Conservation (phyloP, 371 early-diverging fungal species). For the Blakeslea trispora region DNA sequence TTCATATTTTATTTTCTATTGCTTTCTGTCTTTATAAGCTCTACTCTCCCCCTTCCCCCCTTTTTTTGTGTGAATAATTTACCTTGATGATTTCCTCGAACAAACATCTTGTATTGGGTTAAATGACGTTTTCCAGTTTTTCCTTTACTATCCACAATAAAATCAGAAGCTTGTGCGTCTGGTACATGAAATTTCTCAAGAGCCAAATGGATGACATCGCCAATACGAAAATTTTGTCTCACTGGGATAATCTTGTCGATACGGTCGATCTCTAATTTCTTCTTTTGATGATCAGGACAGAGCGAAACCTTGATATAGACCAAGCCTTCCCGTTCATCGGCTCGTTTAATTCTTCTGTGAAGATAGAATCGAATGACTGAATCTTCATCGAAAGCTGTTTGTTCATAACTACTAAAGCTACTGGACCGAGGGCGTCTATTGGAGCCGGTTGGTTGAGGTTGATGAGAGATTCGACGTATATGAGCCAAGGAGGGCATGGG, state of each 20-base stretch:
- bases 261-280: constrained; percentile 37
- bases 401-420: constrained; percentile 48
- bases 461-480: constrained; percentile 33
- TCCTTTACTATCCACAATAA: not conserved
- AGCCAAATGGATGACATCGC: constrained; percentile 42
- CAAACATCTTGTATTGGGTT: constrained; percentile 41
- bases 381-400: constrained; percentile 45
- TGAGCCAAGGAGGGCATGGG: constrained; percentile 54
- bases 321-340: constrained; percentile 40
- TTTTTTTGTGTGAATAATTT: too few relatives aligned
- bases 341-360: constrained; percentile 44
- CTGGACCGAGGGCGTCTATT: constrained; percentile 44
- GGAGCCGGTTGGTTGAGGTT: too few relatives aligned
- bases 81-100: constrained; percentile 39
- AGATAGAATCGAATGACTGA: constrained; percentile 48
- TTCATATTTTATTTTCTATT: too few relatives aligned
- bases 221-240: constrained; percentile 33
- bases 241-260: constrained; percentile 55
- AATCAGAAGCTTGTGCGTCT: constrained; percentile 34
- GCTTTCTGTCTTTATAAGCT: too few relatives aligned
- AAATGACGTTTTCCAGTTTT: constrained; percentile 11
- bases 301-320: constrained; percentile 49
- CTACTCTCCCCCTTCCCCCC: too few relatives aligned
- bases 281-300: constrained; percentile 33
- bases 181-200: constrained; percentile 51